These are phyloP conservation scores for Linnemannia elongata DNA, from an alignment of 192 early-diverging fungal species.

Conservation along the genomic window DNA sequence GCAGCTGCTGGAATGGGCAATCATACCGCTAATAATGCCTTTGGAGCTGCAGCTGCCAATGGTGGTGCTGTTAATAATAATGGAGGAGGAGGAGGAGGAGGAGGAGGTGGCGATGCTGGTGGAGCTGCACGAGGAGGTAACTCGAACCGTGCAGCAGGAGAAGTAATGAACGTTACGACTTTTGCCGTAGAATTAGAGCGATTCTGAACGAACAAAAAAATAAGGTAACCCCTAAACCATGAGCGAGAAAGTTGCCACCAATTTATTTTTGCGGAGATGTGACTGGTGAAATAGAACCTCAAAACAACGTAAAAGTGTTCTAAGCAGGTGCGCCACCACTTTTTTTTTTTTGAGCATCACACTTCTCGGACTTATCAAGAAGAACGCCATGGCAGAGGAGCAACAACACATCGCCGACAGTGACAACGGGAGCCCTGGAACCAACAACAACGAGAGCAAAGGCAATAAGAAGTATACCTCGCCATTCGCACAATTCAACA, in stretches of 20 bases:
- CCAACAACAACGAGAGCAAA: not conserved
- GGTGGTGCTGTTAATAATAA: not conserved
- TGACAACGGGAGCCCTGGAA: not conserved
- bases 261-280: not conserved
- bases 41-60: not conserved
- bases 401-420: not conserved
- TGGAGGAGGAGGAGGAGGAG: not conserved
- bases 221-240: not conserved
- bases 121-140: not conserved
- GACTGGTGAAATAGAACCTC: not conserved
- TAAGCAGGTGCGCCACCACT: not conserved
- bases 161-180: conserved; percentile 55
- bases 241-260: not conserved
- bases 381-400: not conserved
- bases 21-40: not conserved
- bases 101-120: not conserved
- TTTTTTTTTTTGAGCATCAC: not conserved
- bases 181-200: conserved; percentile 47
- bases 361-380: not conserved
- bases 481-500: conserved; percentile 47
- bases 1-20: conserved; percentile 21
- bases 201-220: conserved; percentile 7
- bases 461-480: conserved; percentile 36
- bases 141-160: conserved; percentile 27
- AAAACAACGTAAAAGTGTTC: not conserved